Percentiles rank a stretch among this genome's conserved stretches.
Evolutionary conservation across 306 rosid genomes (phyloP).

Genomic region (Castanea mollissima): DNA sequence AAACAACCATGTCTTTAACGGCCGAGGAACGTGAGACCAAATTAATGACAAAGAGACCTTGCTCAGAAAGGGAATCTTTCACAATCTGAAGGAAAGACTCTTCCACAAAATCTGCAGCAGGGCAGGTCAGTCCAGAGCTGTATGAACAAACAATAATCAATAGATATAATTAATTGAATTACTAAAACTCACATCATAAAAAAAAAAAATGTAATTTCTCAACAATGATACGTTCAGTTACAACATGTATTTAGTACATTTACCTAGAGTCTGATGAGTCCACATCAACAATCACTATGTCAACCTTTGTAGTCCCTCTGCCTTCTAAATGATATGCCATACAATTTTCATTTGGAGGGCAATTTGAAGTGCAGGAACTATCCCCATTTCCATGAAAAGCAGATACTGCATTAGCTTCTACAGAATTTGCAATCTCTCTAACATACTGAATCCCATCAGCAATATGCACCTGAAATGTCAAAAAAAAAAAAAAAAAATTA

Average conservation of each 20-base stretch:
- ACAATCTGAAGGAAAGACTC: slow-evolving; percentile 68
- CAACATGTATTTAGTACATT: slow-evolving; percentile 25
- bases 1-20: slow-evolving; percentile 56
- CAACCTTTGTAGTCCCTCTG: slow-evolving; percentile 45
- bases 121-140: slow-evolving; percentile 91
- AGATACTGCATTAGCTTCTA: slow-evolving; percentile 19
- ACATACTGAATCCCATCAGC: slow-evolving; percentile 89
- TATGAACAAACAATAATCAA: slow-evolving; percentile 15
- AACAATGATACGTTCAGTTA: neutral
- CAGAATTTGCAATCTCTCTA: slow-evolving; percentile 35
- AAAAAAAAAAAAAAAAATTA: neutral
- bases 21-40: slow-evolving; percentile 83
- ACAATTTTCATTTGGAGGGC: slow-evolving; percentile 31
- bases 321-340: slow-evolving; percentile 29
- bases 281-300: slow-evolving; percentile 79
- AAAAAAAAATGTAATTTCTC: neutral
- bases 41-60: slow-evolving; percentile 81
- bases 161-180: slow-evolving; percentile 13
- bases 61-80: slow-evolving; percentile 58
- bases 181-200: slow-evolving; percentile 7
- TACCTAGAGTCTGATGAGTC: slow-evolving; percentile 93
- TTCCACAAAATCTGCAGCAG: slow-evolving; percentile 75
- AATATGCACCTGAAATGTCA: slow-evolving; percentile 70
- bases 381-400: slow-evolving; percentile 24
- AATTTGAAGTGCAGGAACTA: slow-evolving; percentile 1